Base-by-base conservation (phyloP, 2,329 filamentous ascomycete species). In the Monilinia polystroma region DNA sequence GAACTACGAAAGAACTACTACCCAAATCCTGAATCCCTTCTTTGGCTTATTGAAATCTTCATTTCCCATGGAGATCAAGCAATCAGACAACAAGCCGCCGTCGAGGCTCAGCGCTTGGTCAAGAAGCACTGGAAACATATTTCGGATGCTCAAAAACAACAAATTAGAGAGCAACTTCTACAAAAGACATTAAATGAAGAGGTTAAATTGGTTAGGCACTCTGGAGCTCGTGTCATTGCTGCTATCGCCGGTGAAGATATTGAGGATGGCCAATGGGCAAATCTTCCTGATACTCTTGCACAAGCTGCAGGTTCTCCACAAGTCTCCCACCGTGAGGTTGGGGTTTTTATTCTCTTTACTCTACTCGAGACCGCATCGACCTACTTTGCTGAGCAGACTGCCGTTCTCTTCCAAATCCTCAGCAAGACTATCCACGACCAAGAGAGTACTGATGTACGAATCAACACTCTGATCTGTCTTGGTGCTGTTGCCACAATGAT, bases 1-100 rank as follows among this genome's bases (percentile, higher is more conserved):
- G 88, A 93, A 75, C 87, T 98, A 68, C 93, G 96, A 80, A 95
- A 96, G 80, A 91, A 91, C 80, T 98, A 92, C 84, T 98, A 96
- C 83, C 89, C 87, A 75, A 87, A 92, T 73, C 90, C 94, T 51
- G 87, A 93, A 75, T 92, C 92, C 20, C 87, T 98, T 67, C 85
- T 94, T 66, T 87, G 91, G 74, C 89, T 98, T 70, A 86, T 98
- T 73, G 92, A 97, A 80, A 88, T 97, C 75, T 85, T 96, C 73
- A 90, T 92, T 74, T 91, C 90, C 67, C 90, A 97, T 79, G 83
- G 88, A 68, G 72, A 66, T 32, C 82, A 84, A n/a, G 83, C 73
- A 62, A 67, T 73, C n/a, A 90, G 93, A 75, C 95, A 98, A 83
- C 85, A 96, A 72, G 93, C 95, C 64, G 91, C 93, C 64, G 92